Evolutionary conservation across 2,329 filamentous ascomycete genomes (phyloP), one percentile per base, ranked within the genome.

Genomic region (Cyclaneusma minus): DNA sequence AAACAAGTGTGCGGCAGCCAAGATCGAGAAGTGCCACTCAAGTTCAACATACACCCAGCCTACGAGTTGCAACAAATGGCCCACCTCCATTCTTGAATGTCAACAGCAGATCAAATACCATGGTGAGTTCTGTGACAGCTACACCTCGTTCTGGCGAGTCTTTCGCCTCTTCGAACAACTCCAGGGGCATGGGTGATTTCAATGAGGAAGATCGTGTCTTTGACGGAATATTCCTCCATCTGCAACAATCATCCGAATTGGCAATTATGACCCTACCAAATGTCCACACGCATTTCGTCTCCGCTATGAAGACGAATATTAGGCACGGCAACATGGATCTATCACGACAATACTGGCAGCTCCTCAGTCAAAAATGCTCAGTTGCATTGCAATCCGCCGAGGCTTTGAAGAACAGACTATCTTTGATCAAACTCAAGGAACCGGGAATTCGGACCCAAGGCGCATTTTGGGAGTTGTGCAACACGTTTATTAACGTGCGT

Each of bases 121-220:
- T 61, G 35, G 41, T 38, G 8, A 45, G 39, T 30, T 40, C 11
- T 13, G 10, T 52, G 51, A 6, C 53, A 4, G 64, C 63, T n/a
- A 91, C 82, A 1, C 82, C 83, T 23, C 72, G 80, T 13, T 91
- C 82, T 6, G 79, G 76, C 22, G 83, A 92, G 41, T 82, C 80
- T 0, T 91, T 89, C 45, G 63, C 60, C 2, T 71, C 74, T 11
- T 38, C 36, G 10, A 40, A 26, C 18, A 33, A 31, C 15, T 36
- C 35, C n/a, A 32, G 35, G 25, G 41, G 42, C 13, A 57, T 50
- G 13, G 62, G 56, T 7, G 78, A 83, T 26, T 68, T 74, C 25
- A 66, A 65, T 3, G 78, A 83, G 36, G 82, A 92, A 35, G 83
- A 92, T 39, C 64, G 68, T 10, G 65, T 74, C 15, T 93, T 93